Evolutionary conservation across 768 basidiomycete species (phyloP).

Genomic region (Mycena amicta): DNA sequence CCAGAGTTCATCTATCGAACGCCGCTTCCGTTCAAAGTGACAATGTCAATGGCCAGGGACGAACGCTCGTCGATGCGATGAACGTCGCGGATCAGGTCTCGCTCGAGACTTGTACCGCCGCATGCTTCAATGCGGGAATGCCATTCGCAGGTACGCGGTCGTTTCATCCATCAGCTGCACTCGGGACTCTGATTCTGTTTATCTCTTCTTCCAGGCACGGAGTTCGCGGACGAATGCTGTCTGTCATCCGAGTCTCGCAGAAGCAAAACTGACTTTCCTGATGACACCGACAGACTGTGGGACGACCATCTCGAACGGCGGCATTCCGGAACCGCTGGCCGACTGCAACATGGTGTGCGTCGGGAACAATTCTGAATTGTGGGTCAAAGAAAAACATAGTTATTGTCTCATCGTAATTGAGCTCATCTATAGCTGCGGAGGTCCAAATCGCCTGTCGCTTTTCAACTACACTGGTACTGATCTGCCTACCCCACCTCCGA

Average conservation of each 20-base stretch:
- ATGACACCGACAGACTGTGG: slow-evolving; percentile 48
- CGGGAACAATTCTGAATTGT: slow-evolving; percentile 62
- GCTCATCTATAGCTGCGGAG: slow-evolving; percentile 64
- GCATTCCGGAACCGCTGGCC: slow-evolving; percentile 46
- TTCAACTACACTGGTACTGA: slow-evolving; percentile 71
- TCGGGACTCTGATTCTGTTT: slow-evolving; percentile 36
- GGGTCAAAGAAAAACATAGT: no score
- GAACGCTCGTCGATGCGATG: slow-evolving; percentile 36
- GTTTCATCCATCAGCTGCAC: slow-evolving; percentile 40
- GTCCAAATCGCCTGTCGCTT: slow-evolving; percentile 64
- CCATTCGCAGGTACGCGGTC: slow-evolving; percentile 29
- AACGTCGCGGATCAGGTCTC: slow-evolving; percentile 39
- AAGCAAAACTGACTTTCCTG: slow-evolving; percentile 10
- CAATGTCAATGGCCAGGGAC: slow-evolving; percentile 44
- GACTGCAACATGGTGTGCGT: slow-evolving; percentile 70
- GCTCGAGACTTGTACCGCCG: slow-evolving; percentile 58
- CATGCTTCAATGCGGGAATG: slow-evolving; percentile 57
- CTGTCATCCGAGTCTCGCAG: slow-evolving; percentile 29
- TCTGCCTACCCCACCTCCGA: slow-evolving; percentile 39
- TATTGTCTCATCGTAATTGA: no score
- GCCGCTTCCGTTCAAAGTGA: slow-evolving; percentile 35
- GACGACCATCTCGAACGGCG: slow-evolving; percentile 45
- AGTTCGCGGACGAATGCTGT: slow-evolving; percentile 59
- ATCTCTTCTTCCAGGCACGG: slow-evolving; percentile 32
- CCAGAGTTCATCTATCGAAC: no score